Conservation (phyloP, 495 filamentous ascomycete species). For the Xanthoparmelia taractica region DNA sequence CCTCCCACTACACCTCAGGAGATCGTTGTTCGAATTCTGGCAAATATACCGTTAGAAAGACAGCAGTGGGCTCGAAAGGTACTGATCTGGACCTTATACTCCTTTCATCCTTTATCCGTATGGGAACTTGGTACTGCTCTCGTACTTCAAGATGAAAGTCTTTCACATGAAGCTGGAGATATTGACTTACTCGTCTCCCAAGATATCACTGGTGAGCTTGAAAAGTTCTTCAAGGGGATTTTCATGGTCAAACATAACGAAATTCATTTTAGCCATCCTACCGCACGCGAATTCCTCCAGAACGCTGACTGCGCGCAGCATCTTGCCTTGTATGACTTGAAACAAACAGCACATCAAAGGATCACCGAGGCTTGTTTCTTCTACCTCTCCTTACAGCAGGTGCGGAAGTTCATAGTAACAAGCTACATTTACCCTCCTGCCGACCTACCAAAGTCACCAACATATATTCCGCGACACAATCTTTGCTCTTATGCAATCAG, state of each 20-base stretch:
- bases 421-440: neutral
- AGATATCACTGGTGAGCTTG: neutral
- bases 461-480: neutral
- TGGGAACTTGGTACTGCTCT: constrained; percentile 6
- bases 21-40: neutral
- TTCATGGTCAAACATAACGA: neutral
- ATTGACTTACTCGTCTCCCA: neutral
- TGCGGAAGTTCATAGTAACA: neutral
- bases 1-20: neutral
- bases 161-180: neutral
- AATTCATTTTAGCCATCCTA: neutral
- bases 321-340: neutral
- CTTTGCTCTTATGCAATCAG: neutral
- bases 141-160: neutral
- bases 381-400: neutral
- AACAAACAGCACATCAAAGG: neutral
- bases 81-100: constrained; percentile 1
- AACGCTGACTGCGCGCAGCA: neutral
- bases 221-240: neutral
- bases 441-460: neutral
- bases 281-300: neutral
- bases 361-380: neutral
- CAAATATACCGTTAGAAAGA: neutral
- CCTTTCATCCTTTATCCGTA: constrained; percentile 3
- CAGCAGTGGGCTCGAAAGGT: neutral